Base-by-base conservation (phyloP, 306 rosid species). In the Dryas octopetala region DNA sequence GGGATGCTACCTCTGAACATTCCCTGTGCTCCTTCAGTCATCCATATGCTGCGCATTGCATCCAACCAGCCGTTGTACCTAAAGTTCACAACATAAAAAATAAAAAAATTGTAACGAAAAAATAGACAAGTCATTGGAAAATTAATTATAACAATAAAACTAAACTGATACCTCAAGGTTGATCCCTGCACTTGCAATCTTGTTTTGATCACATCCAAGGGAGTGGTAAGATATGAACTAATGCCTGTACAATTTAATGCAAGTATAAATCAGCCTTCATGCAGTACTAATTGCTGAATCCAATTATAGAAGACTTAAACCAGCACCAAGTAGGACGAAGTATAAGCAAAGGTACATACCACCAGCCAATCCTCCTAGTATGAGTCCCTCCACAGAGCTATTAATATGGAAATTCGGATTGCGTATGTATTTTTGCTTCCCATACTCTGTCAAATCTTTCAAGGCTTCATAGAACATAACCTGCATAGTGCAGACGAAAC, bases 101-200 rank as follows among this genome's bases (percentile, higher is more conserved):
- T 1, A 32, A 32, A 23, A 1, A 32, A 32, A 32, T 1, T 32
- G 4, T 64, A 19, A 57, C 62, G 9, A 66, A 62, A 80, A 57
- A 15, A 70, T 13, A 3, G 45, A 7, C 14, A 26, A 55, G 32
- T 38, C 38, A 9, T 48, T 44, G 46, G 28, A 54, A 70, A 45
- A 68, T 40, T 49, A 67, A 59, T 38, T 74, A 60, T 53, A 72
- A 49, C 50, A 17, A 58, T 65, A 62, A 81, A 48, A 16, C 26
- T 9, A 15, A 48, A 45, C 60, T 32, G 70, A 76, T 83, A 90
- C 98, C 96, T 90, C 61, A 86, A 61, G 54, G 88, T 79, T 26
- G 96, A 86, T 80, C 96, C 95, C 75, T 93, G 96, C 63, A 93
- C 93, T 83, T 93, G 98, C 81, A 93, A 69, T 80, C 96, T 86